phyloP scores from a whole-genome alignment of 371 early-diverging fungal genomes.

The Paraphysoderma sedebokerense region DNA sequence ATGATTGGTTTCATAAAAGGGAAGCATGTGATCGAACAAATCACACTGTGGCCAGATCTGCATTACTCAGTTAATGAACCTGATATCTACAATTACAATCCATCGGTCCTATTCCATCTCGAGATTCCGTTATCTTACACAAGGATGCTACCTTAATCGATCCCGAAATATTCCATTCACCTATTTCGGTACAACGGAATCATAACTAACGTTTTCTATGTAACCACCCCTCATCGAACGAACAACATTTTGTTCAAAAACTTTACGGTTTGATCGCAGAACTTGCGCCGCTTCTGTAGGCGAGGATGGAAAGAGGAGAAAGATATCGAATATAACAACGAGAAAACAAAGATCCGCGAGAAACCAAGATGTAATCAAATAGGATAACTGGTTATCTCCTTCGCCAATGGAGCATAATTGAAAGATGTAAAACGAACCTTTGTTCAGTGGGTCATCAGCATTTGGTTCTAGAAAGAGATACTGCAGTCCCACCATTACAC shows the following conservation, averaged over 20 bases:
- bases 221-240: slow-evolving; percentile 48
- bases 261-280: slow-evolving; percentile 36
- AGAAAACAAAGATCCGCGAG: background rate
- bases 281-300: slow-evolving; percentile 56
- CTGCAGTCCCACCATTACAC: slow-evolving; percentile 89
- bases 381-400: background rate
- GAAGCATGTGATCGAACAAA: too few relatives aligned
- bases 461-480: slow-evolving; percentile 95
- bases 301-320: background rate
- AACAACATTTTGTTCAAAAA: slow-evolving; percentile 51
- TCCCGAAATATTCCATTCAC: too few relatives aligned
- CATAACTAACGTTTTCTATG: slow-evolving; percentile 41
- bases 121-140: too few relatives aligned
- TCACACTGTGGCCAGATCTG: too few relatives aligned
- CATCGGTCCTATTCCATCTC: too few relatives aligned
- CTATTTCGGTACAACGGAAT: too few relatives aligned
- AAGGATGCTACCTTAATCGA: too few relatives aligned
- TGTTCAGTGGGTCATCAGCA: slow-evolving; percentile 98
- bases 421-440: slow-evolving; percentile 22
- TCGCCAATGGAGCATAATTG: background rate
- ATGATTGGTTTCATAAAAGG: too few relatives aligned
- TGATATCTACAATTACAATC: too few relatives aligned
- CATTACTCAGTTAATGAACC: too few relatives aligned
- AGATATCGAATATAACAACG: background rate
- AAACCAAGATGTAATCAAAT: background rate